Percentiles rank a stretch among this genome's conserved stretches.
phyloP scores from a whole-genome alignment of 1,139 yeast species.

The Blastobotrys persicus region DNA sequence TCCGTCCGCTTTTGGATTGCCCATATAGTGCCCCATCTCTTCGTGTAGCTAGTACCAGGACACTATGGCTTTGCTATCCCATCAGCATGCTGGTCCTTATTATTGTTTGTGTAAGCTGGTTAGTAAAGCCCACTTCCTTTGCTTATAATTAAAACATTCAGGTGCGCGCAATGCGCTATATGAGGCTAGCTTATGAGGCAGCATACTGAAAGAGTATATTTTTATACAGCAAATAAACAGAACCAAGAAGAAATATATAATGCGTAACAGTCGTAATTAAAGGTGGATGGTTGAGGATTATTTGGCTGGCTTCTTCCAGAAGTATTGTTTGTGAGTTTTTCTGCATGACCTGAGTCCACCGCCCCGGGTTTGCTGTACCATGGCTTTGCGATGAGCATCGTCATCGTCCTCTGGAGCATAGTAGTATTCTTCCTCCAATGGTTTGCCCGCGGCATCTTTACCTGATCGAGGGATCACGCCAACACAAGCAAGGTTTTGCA shows the following conservation, averaged over 20 bases:
- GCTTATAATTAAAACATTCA: too few relatives aligned
- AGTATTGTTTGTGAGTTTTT: constrained; percentile 80
- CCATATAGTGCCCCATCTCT: too few relatives aligned
- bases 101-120: too few relatives aligned
- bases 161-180: too few relatives aligned
- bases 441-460: constrained; percentile 95
- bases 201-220: too few relatives aligned
- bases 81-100: too few relatives aligned
- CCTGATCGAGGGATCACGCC: constrained; percentile 87
- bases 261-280: constrained; percentile 1
- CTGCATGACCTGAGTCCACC: constrained; percentile 81
- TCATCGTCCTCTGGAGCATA: constrained; percentile 80
- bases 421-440: constrained; percentile 88
- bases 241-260: neutral
- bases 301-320: constrained; percentile 34
- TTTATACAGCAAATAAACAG: neutral
- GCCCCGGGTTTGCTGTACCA: constrained; percentile 68
- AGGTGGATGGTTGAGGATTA: neutral
- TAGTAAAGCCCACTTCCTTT: too few relatives aligned
- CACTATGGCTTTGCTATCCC: too few relatives aligned
- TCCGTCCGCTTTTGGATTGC: too few relatives aligned
- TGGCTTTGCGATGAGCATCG: constrained; percentile 62
- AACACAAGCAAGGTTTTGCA: constrained; percentile 54
- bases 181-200: too few relatives aligned
- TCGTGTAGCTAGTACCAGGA: too few relatives aligned